phyloP scores from a whole-genome alignment of 2,329 filamentous ascomycete species.

The Ramichloridium luteum region DNA sequence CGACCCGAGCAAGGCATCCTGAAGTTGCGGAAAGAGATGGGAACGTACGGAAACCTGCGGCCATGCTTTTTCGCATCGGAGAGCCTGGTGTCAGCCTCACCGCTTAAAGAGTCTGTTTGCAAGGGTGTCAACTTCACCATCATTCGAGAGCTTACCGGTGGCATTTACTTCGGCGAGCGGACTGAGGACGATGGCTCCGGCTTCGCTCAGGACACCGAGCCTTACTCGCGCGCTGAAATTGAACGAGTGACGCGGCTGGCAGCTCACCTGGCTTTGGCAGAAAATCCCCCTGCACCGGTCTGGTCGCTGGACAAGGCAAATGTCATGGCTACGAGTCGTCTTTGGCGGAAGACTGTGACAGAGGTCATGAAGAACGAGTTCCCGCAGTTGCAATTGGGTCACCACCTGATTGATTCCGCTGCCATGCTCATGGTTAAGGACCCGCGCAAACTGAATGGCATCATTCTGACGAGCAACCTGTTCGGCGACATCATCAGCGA shows the following conservation, averaged over 20 bases:
- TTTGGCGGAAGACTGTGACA: conserved; percentile 80
- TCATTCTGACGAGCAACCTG: conserved; percentile 84
- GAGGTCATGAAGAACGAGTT: conserved; percentile 83
- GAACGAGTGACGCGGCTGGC: conserved; percentile 77
- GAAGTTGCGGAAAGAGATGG: conserved; percentile 81
- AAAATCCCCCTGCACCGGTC: conserved; percentile 64
- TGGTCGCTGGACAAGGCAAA: conserved; percentile 94
- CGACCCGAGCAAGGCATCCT: conserved; percentile 90
- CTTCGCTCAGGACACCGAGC: conserved; percentile 70
- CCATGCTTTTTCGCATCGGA: conserved; percentile 93
- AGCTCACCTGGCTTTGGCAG: conserved; percentile 65
- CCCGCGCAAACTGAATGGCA: conserved; percentile 72
- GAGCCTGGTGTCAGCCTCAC: conserved; percentile 69
- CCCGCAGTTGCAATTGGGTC: conserved; percentile 68
- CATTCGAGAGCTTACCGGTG: conserved; percentile 80
- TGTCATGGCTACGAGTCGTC: conserved; percentile 74
- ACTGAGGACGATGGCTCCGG: conserved; percentile 67
- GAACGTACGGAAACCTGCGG: conserved; percentile 86
- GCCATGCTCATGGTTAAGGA: conserved; percentile 98
- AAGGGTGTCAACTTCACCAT: conserved; percentile 83
- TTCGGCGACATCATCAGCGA: conserved; percentile 95
- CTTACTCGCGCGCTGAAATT: conserved; percentile 74
- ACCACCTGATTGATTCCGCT: conserved; percentile 91
- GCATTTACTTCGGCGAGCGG: conserved; percentile 90
- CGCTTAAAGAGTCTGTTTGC: conserved; percentile 76